phyloP scores from a whole-genome alignment of 2,329 filamentous ascomycete genomes.

The Phoma herbarum region DNA sequence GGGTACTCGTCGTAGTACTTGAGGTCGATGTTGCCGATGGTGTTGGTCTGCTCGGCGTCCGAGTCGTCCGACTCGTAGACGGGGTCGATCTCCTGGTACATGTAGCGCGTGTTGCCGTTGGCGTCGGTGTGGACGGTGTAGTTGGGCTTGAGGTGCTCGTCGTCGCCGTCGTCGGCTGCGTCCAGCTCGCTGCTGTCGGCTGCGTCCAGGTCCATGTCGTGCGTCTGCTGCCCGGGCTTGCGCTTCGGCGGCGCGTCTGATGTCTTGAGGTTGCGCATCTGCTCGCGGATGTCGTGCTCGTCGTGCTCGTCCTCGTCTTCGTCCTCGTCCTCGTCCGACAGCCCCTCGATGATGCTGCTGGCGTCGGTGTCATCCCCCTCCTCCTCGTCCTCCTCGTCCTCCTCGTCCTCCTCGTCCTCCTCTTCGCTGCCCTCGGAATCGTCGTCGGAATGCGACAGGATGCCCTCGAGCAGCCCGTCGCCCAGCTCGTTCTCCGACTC shows the following conservation, averaged over 20 bases:
- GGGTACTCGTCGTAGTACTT: constrained; percentile 98
- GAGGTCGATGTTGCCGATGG: constrained; percentile 92
- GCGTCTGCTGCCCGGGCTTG: constrained; percentile 18
- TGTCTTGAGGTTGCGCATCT: constrained; percentile 55
- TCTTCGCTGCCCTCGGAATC: constrained; percentile 42
- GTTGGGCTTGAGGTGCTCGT: constrained; percentile 56
- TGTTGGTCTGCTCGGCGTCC: constrained; percentile 83
- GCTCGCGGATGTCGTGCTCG: constrained; percentile 55
- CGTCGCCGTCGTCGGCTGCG: constrained; percentile 35
- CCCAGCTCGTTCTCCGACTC: constrained; percentile 49
- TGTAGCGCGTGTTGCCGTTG: constrained; percentile 87
- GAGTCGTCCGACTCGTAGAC: constrained; percentile 96
- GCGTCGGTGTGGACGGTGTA: constrained; percentile 77
- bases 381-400: constrained; percentile 34
- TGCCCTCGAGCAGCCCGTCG: constrained; percentile 53
- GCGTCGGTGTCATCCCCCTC: constrained; percentile 40
- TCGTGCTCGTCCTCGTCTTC: constrained; percentile 49
- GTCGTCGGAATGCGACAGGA: constrained; percentile 55
- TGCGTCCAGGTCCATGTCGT: constrained; percentile 23
- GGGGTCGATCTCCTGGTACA: constrained; percentile 93
- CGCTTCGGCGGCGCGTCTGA: constrained; percentile 25
- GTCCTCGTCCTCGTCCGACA: constrained; percentile 44
- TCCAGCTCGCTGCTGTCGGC: constrained; percentile 8
- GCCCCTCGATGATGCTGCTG: constrained; percentile 46
- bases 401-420: constrained; percentile 37